phyloP scores from a whole-genome alignment of 805 yeast species.

The Hanseniaspora mollemarum region DNA sequence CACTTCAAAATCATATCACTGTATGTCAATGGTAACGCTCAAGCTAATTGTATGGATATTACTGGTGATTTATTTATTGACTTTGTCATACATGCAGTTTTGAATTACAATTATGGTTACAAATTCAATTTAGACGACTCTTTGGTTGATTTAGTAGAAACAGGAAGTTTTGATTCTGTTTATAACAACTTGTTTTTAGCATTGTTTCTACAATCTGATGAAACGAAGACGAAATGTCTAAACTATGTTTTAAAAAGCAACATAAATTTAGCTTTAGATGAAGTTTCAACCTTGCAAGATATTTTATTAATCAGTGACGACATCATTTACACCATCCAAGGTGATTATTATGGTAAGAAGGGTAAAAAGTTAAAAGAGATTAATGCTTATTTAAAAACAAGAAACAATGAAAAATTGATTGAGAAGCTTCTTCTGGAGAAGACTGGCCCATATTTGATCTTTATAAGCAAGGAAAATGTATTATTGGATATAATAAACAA shows the following conservation, averaged over 20 bases:
- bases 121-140: neutral
- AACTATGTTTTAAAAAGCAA: constrained; percentile 26
- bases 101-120: neutral
- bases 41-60: neutral
- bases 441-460: constrained; percentile 64
- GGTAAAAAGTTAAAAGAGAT: constrained; percentile 52
- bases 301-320: neutral
- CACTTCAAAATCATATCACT: neutral
- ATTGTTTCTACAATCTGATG: constrained; percentile 32
- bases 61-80: neutral
- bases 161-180: constrained; percentile 1
- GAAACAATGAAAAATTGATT: constrained; percentile 53
- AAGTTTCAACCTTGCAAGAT: neutral
- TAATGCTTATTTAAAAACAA: constrained; percentile 50
- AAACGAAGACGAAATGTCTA: constrained; percentile 23
- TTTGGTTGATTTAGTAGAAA: neutral
- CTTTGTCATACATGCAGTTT: neutral
- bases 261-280: neutral
- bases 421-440: constrained; percentile 35
- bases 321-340: neutral
- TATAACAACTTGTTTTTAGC: constrained; percentile 41
- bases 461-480: constrained; percentile 34
- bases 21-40: neutral
- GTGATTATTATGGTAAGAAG: constrained; percentile 20
- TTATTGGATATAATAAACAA: constrained; percentile 32